A percentile compares a stretch with the other conserved stretches of the same genome.
Conservation (phyloP, 2,329 filamentous ascomycete genomes). For the Albophoma yamanashiensis region DNA sequence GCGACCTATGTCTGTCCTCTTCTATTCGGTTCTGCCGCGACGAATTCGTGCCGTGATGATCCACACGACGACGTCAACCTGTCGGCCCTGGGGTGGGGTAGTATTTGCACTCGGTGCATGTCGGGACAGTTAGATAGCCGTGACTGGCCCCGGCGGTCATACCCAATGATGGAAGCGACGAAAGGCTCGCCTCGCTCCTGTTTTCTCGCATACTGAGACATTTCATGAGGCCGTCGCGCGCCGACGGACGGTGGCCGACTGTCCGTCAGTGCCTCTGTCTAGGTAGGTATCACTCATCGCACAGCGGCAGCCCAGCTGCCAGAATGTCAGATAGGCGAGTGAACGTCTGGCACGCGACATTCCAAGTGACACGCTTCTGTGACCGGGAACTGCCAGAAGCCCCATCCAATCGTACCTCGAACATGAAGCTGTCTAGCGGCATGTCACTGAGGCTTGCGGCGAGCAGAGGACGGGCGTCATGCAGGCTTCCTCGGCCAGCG, state of each 20-base stretch:
- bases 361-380: background rate
- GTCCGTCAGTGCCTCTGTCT: background rate
- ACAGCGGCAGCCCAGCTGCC: background rate
- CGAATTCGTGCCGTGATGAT: background rate
- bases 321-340: background rate
- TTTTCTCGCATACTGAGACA: background rate
- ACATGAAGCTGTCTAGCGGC: background rate
- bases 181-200: background rate
- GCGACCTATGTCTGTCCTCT: background rate
- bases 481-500: background rate
- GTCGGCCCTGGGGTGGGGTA: background rate
- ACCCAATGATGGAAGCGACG: background rate
- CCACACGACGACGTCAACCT: background rate
- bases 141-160: slow-evolving; percentile 1
- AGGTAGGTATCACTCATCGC: background rate
- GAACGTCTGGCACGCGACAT: background rate
- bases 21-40: background rate
- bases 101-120: background rate
- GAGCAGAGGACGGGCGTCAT: background rate
- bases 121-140: background rate
- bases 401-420: background rate
- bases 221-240: background rate
- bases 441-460: background rate
- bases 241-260: background rate
- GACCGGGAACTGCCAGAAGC: background rate